Evolutionary conservation across 1,139 yeast genomes (phyloP).

Genomic region (Ogataea hybrid): DNA sequence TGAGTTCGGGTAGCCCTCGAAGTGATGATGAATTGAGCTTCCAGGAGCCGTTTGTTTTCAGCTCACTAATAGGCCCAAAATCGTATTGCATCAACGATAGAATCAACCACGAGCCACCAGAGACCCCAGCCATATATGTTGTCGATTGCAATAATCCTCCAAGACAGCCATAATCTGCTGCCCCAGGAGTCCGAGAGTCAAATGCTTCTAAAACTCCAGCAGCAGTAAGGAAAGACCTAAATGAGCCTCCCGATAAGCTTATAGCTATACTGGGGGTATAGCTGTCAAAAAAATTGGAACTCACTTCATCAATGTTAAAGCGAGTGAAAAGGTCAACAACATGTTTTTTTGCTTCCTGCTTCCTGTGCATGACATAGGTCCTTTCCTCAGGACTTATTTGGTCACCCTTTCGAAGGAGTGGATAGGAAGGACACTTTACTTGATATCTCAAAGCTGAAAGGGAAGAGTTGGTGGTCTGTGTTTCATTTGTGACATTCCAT

Average conservation of each 20-base stretch:
- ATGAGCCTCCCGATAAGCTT: slow-evolving; percentile 71
- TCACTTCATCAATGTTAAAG: slow-evolving; percentile 40
- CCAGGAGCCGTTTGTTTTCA: slow-evolving; percentile 39
- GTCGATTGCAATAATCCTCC: slow-evolving; percentile 52
- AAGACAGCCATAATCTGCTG: slow-evolving; percentile 32
- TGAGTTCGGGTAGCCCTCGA: slow-evolving; percentile 53
- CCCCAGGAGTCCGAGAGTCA: slow-evolving; percentile 41
- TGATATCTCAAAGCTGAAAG: background rate
- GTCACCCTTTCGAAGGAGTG: slow-evolving; percentile 1
- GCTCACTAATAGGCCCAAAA: slow-evolving; percentile 38
- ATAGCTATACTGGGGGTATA: slow-evolving; percentile 43
- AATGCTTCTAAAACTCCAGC: slow-evolving; percentile 56
- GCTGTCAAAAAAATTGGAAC: slow-evolving; percentile 30
- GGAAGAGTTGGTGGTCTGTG: background rate
- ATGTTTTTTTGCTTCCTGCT: slow-evolving; percentile 27
- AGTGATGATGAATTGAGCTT: slow-evolving; percentile 47
- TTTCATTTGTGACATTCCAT: background rate
- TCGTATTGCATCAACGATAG: slow-evolving; percentile 45
- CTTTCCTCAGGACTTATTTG: slow-evolving; percentile 34
- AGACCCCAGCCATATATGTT: slow-evolving; percentile 55
- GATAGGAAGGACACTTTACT: slow-evolving; percentile 5
- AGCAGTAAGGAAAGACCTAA: slow-evolving; percentile 60
- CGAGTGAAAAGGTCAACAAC: slow-evolving; percentile 37
- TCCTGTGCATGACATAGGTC: slow-evolving; percentile 38
- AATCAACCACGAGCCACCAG: slow-evolving; percentile 68